These are phyloP conservation scores for Ilyonectria robusta DNA, from an alignment of 2,329 filamentous ascomycete genomes.

Conservation along the genomic window DNA sequence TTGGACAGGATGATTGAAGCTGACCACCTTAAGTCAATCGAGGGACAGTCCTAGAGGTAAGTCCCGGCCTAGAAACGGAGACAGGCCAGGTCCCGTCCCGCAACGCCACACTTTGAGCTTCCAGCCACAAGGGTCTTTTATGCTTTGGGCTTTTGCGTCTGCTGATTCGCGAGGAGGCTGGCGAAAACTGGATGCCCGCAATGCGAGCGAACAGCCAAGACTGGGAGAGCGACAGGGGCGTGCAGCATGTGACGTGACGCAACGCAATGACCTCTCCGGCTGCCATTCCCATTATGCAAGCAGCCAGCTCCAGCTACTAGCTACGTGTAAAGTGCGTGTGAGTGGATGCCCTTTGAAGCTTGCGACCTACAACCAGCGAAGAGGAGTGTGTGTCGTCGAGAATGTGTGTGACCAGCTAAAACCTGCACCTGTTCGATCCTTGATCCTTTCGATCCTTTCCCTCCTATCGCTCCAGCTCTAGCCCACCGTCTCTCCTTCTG, in stretches of 20 bases:
- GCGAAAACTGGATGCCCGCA: background rate
- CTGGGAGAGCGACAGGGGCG: background rate
- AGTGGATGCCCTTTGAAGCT: background rate
- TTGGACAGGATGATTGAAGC: background rate
- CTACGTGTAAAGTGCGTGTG: background rate
- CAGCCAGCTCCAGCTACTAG: background rate
- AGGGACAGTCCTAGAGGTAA: background rate
- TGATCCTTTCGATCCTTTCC: background rate
- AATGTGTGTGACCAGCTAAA: conserved; percentile 17
- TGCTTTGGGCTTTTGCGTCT: too few species aligned
- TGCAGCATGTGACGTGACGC: conserved; percentile 34
- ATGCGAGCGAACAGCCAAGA: background rate
- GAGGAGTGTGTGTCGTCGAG: conserved; percentile 1
- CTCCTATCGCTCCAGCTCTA: background rate
- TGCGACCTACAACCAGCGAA: background rate
- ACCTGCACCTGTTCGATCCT: background rate
- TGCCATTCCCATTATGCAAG: background rate
- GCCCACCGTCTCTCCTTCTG: too few species aligned
- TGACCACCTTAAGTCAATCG: background rate
- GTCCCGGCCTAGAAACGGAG: too few species aligned
- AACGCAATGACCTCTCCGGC: conserved; percentile 17
- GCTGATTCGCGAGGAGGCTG: conserved; percentile 13
- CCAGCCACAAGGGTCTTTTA: conserved; percentile 2
- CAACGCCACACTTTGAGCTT: conserved; percentile 30
- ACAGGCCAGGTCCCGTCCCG: background rate